Base-by-base conservation (phyloP, 305 asterid genomes). In the Ruellia speciosa region DNA sequence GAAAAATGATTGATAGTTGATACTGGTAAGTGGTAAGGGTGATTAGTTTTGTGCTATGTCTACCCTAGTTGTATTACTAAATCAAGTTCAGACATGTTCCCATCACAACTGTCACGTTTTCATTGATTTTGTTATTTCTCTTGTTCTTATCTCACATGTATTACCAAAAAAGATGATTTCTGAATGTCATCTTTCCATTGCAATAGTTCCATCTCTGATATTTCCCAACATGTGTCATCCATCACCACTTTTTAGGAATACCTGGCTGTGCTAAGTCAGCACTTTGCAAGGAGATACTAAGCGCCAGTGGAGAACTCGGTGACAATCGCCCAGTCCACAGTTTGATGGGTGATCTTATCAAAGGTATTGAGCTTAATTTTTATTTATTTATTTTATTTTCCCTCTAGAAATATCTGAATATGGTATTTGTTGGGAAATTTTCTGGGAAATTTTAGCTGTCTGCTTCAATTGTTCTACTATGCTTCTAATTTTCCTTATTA, bases 251-350 rank as follows among this genome's bases (percentile, higher is more conserved):
- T 63, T 50, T 71, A 88, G 99, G 99, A 70, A 86, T 92, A 76
- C 97, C 99, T 75, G 99, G 99, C 48, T 92, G 97, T 73, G 99
- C 97, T 63, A 92, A 92, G 81, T 92, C 99, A 16, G 97, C 95
- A 28, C 94, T 92, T 58, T 92, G 99, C 73, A 86, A 81, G 75
- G 95, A 86, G 71, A 82, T 92, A 70, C 41, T 82, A 72, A 73
- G 49, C 68, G 63, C 82, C 72, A 81, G 81, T 58, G 89, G 83
- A 50, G 79, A 73, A 65, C 90, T 92, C 70, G 97, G 81, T 59
- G 97, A 88, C 75, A 94, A 88, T 66, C 94, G 99, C 57, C 99
- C 94, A 56, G 75, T 88, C 71, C 81, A 70, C 57, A 82, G 86
- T 79, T 70, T 92, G 76, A 92, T 92, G 99, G 99, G 99, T 68